These are phyloP conservation scores for Cenococcum geophilum DNA, from an alignment of 495 filamentous ascomycete species.

Conservation along the genomic window DNA sequence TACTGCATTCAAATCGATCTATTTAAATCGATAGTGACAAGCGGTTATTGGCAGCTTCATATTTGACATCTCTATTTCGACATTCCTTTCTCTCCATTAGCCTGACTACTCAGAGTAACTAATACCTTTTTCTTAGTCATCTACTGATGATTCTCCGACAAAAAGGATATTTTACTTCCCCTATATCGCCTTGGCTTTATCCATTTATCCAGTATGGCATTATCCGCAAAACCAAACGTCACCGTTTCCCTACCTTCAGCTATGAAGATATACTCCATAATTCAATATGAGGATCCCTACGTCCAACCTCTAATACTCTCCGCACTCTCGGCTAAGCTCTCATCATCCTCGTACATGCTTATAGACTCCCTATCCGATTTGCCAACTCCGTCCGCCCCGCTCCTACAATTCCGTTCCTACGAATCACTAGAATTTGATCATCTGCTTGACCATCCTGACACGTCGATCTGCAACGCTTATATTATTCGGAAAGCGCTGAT, in stretches of 20 bases:
- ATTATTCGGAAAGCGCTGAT: constrained; percentile 97
- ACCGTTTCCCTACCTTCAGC: background rate
- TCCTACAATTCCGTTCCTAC: constrained; percentile 83
- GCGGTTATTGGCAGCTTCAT: no score
- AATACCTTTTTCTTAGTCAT: no score
- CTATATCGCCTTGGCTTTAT: background rate
- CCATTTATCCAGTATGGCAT: background rate
- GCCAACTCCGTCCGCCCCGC: constrained; percentile 41
- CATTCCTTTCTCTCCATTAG: no score
- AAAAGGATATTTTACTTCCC: no score
- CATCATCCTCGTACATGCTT: constrained; percentile 39
- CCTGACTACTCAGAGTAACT: no score
- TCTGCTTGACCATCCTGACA: constrained; percentile 52
- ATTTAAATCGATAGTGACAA: no score
- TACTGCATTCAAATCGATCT: no score
- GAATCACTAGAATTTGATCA: constrained; percentile 79
- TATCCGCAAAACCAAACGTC: background rate
- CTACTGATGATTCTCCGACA: no score
- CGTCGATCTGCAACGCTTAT: constrained; percentile 69
- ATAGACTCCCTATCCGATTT: constrained; percentile 46
- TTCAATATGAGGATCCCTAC: constrained; percentile 81
- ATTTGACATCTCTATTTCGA: no score
- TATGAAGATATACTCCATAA: constrained; percentile 55
- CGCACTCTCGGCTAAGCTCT: constrained; percentile 60
- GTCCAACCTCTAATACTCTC: constrained; percentile 74